Percentiles rank a stretch among this genome's conserved stretches.
Evolutionary conservation across 495 filamentous ascomycete species (phyloP).

Genomic region (Podospora conica): DNA sequence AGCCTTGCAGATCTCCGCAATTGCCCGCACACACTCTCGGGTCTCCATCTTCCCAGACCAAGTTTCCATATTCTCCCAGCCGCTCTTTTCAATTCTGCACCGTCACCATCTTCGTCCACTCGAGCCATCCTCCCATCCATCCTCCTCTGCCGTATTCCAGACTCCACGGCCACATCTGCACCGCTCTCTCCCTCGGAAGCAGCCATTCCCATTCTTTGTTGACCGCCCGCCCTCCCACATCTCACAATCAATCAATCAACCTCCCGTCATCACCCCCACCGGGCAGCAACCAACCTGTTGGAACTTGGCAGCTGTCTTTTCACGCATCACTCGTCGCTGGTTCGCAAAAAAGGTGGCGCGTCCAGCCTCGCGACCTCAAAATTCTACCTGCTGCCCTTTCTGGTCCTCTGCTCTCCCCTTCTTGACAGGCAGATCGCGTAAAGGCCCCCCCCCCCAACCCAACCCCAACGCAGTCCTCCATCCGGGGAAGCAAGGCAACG

Average conservation of each 20-base stretch:
- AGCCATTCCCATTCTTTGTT: not conserved
- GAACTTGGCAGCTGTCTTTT: not conserved
- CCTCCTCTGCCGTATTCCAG: no score
- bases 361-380: not conserved
- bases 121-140: not conserved
- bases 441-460: no score
- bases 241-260: not conserved
- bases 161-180: not conserved
- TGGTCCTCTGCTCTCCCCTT: not conserved
- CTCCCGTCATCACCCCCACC: not conserved
- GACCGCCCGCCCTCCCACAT: not conserved
- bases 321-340: not conserved
- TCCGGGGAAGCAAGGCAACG: not conserved
- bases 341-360: not conserved
- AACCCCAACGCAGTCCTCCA: not conserved
- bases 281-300: not conserved
- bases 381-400: not conserved
- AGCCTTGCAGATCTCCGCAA: constrained; percentile 12
- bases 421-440: not conserved
- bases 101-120: not conserved
- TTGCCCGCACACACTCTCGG: not conserved
- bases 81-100: not conserved
- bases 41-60: not conserved
- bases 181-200: not conserved
- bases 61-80: not conserved